A percentile compares a stretch with the other conserved stretches of the same genome.
phyloP scores from a whole-genome alignment of 139 green algal genomes.

The Tetradesmus obliquus region DNA sequence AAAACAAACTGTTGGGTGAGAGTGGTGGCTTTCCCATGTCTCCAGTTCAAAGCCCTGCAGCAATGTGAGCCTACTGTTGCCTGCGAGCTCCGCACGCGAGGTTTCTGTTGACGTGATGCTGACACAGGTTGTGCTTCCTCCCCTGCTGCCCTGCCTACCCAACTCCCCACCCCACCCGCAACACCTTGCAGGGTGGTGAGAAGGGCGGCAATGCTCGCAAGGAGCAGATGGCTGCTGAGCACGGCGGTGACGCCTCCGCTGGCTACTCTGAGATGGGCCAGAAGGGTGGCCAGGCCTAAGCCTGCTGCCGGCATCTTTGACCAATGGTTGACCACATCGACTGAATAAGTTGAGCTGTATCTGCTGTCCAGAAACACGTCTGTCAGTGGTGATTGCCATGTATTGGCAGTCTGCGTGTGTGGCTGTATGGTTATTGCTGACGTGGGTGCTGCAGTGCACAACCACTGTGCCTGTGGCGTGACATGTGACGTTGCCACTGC shows the following conservation, averaged over 20 bases:
- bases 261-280: conserved; percentile 41
- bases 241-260: conserved; percentile 4
- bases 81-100: no score
- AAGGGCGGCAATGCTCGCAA: conserved; percentile 31
- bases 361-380: no score
- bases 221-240: conserved; percentile 41
- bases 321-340: neutral
- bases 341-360: neutral
- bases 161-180: neutral
- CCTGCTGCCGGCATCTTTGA: neutral
- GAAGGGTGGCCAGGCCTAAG: conserved; percentile 12
- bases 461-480: neutral
- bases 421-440: no score
- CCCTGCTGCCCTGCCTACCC: neutral
- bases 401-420: no score
- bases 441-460: neutral
- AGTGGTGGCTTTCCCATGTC: no score
- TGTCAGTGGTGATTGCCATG: no score
- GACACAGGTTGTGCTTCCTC: neutral
- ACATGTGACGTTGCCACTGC: neutral
- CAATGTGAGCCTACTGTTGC: no score
- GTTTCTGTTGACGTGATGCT: neutral
- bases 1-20: no score
- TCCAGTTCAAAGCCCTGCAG: no score
- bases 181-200: neutral